Evolutionary conservation across 169 alveolate genomes (phyloP), one percentile per base, ranked within the genome.

Genomic region (Theileria annulata): DNA sequence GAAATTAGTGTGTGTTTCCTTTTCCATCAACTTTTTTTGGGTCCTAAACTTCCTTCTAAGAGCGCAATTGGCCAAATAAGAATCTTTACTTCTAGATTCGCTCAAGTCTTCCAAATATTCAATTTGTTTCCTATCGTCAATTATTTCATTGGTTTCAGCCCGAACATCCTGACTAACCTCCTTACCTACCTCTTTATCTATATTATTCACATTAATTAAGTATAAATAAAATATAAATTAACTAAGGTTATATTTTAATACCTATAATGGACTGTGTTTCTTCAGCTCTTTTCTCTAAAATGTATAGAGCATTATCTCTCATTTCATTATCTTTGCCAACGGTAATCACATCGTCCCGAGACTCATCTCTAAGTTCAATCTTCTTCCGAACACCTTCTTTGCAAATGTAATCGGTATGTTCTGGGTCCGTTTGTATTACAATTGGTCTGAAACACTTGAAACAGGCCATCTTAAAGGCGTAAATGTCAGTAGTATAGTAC

Each of bases 401-500:
- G 87, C 92, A 82, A 59, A 88, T 64, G 66, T 93, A 93, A 17
- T 86, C 89, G 49, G 93, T 75, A 54, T 79, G 76, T 71, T 93
- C 85, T 15, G 96, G 96, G 70, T 92, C 95, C 30, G 96, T 92
- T 47, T 82, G 91, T 48, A 93, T 91, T 27, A 69, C 87, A 59
- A 92, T 75, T 28, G 63, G 60, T 25, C 74, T 81, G 64, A 42
- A 59, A 88, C 96, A 93, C 47, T 17, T 27, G 62, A 83, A 87
- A 74, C 96, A 93, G 76, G 77, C 28, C 90, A 93, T 90, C n/a
- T 82, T 51, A 64, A 93, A 93, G 62, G 93, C 87, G 59, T 81
- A 91, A 23, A 92, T 91, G 15, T 75, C 74, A 0, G 95, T 87
- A 21, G 94, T 71, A 64, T 83, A 87, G 84, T 92, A 88, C 37